Conservation (phyloP, 192 early-diverging fungal species). For the Ramicandelaber brevisporus region DNA sequence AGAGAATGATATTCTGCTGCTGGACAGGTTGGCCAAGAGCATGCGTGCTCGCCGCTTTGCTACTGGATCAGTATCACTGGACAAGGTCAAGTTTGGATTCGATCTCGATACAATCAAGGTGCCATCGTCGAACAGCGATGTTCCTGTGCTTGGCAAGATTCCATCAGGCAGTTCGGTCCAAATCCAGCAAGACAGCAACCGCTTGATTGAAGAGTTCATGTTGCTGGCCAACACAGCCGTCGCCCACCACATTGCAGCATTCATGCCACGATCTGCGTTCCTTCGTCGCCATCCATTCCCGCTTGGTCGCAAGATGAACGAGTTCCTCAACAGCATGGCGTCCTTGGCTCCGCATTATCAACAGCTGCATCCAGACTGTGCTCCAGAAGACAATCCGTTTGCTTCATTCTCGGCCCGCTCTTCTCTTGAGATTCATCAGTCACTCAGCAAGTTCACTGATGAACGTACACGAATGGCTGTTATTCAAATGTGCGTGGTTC, state of each 20-base stretch:
- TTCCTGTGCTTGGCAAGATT: constrained; percentile 1
- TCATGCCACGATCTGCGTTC: constrained; percentile 52
- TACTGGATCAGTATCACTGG: constrained; percentile 69
- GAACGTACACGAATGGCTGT: constrained; percentile 6
- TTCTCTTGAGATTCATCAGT: constrained; percentile 24
- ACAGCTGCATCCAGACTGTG: too few species aligned
- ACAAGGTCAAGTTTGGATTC: constrained; percentile 80
- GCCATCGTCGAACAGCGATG: background rate
- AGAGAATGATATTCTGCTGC: constrained; percentile 16
- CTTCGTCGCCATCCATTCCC: constrained; percentile 48
- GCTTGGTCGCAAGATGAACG: constrained; percentile 7
- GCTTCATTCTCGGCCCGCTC: constrained; percentile 26
- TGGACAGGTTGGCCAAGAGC: constrained; percentile 23
- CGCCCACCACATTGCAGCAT: constrained; percentile 51
- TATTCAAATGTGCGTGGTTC: constrained; percentile 13
- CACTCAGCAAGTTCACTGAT: constrained; percentile 18
- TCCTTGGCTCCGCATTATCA: constrained; percentile 23
- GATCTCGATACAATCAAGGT: constrained; percentile 42
- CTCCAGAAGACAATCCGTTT: too few species aligned
- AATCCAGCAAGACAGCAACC: constrained; percentile 70
- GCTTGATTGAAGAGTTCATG: constrained; percentile 97
- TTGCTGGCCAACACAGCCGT: constrained; percentile 91
- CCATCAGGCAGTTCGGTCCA: constrained; percentile 34
- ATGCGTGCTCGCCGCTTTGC: constrained; percentile 37
- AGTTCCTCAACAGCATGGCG: constrained; percentile 13